A percentile compares a stretch with the other conserved stretches of the same genome.
phyloP scores from a whole-genome alignment of 139 green algal species.

The Nannochloris sp. region DNA sequence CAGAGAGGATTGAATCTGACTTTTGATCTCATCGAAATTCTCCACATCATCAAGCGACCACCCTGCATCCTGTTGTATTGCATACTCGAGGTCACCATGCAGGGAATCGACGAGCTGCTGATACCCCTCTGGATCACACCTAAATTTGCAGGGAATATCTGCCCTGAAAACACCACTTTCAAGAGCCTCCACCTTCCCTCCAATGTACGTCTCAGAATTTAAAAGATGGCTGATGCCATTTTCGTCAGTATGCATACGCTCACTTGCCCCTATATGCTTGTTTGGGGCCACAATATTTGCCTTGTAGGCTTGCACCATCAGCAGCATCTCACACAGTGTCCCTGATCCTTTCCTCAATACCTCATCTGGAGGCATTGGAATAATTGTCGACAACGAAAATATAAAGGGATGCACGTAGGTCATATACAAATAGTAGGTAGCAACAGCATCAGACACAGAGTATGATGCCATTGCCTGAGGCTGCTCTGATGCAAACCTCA shows the following conservation, averaged over 20 bases:
- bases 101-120: slow-evolving; percentile 82
- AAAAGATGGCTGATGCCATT: slow-evolving; percentile 56
- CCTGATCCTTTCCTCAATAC: slow-evolving; percentile 91
- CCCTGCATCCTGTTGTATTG: slow-evolving; percentile 51
- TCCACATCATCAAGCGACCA: slow-evolving; percentile 38
- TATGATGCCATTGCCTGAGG: slow-evolving; percentile 89
- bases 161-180: slow-evolving; percentile 81
- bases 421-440: slow-evolving; percentile 99
- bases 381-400: slow-evolving; percentile 96
- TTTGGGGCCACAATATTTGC: slow-evolving; percentile 89
- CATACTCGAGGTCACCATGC: slow-evolving; percentile 83
- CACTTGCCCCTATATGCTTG: slow-evolving; percentile 71
- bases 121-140: slow-evolving; percentile 62
- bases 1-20: slow-evolving; percentile 51
- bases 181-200: slow-evolving; percentile 82
- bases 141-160: slow-evolving; percentile 88
- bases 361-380: slow-evolving; percentile 94
- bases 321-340: slow-evolving; percentile 95
- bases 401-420: slow-evolving; percentile 99
- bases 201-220: slow-evolving; percentile 98
- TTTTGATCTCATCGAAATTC: slow-evolving; percentile 64
- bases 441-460: slow-evolving; percentile 93
- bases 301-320: slow-evolving; percentile 83
- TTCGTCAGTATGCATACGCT: slow-evolving; percentile 54
- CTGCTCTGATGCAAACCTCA: slow-evolving; percentile 44